Percentiles rank a stretch among this genome's conserved stretches.
These are phyloP conservation scores for Trichoderma polysporum DNA, from an alignment of 2,329 filamentous ascomycete species.

Conservation along the genomic window DNA sequence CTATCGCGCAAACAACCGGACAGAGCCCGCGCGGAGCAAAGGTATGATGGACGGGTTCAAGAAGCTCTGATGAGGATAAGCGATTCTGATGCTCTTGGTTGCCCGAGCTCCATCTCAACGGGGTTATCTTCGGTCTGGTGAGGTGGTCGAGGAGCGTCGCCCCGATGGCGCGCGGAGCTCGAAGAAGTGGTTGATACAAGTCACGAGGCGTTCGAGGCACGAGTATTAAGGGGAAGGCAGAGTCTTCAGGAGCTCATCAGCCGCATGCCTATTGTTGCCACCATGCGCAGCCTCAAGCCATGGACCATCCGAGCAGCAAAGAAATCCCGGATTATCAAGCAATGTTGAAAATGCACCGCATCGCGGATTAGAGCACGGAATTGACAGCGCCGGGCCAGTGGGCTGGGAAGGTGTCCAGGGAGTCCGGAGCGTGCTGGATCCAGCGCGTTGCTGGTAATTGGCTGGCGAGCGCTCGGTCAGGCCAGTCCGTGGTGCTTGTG, in stretches of 20 bases:
- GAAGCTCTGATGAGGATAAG: not conserved
- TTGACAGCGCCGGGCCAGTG: constrained; percentile 16
- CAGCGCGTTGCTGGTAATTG: constrained; percentile 22
- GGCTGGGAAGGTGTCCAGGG: constrained; percentile 18
- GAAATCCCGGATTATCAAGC: constrained; percentile 3
- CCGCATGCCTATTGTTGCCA: constrained; percentile 10
- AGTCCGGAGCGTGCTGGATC: constrained; percentile 22
- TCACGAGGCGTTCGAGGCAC: constrained; percentile 10
- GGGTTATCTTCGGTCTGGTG: constrained; percentile 2
- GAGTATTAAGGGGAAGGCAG: not conserved
- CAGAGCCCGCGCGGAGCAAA: not conserved
- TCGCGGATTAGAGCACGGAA: constrained; percentile 13
- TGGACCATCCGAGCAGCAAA: not conserved
- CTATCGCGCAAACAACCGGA: constrained; percentile 18
- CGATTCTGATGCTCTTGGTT: constrained; percentile 13
- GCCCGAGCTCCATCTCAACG: constrained; percentile 24
- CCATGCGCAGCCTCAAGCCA: constrained; percentile 11
- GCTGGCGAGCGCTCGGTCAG: constrained; percentile 20
- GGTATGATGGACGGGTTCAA: not conserved
- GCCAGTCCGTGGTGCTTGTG: constrained; percentile 17
- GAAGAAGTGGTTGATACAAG: not conserved
- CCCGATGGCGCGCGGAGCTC: constrained; percentile 20
- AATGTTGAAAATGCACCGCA: constrained; percentile 13
- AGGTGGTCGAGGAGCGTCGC: constrained; percentile 16
- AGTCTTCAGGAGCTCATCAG: not conserved